Evolutionary conservation across 805 yeast species (phyloP).

Genomic region (Torulaspora franciscae): DNA sequence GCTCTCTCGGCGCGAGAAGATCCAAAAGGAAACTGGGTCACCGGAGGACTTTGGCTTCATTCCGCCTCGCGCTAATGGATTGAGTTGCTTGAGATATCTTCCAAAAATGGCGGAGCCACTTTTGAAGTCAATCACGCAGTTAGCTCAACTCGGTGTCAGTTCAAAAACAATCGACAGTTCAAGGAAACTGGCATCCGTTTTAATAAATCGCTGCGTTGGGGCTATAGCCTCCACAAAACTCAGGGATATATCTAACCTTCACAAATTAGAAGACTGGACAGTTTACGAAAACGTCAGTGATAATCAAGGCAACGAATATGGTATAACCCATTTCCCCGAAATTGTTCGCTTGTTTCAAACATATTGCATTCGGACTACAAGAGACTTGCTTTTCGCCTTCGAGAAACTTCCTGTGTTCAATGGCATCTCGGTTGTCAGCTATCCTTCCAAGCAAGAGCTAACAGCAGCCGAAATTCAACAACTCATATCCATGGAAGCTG

Average conservation of each 20-base stretch:
- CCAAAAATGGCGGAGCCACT: constrained; percentile 45
- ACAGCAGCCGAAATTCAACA: constrained; percentile 41
- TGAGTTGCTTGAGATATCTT: constrained; percentile 52
- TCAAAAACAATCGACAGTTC: constrained; percentile 38
- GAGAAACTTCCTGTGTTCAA: constrained; percentile 36
- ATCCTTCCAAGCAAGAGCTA: constrained; percentile 36
- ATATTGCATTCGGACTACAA: constrained; percentile 33
- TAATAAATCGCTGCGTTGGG: constrained; percentile 42
- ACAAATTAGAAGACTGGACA: constrained; percentile 40
- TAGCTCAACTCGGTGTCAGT: constrained; percentile 43
- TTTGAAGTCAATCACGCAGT: constrained; percentile 38
- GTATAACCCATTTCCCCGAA: constrained; percentile 38
- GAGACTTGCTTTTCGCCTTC: constrained; percentile 34
- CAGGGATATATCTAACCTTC: constrained; percentile 43
- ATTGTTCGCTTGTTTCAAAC: constrained; percentile 35
- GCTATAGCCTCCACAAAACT: constrained; percentile 49
- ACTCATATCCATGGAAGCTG: constrained; percentile 43
- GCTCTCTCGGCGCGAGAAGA: constrained; percentile 2
- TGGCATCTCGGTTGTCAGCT: constrained; percentile 36
- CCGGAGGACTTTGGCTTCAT: constrained; percentile 47
- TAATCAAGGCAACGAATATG: constrained; percentile 22
- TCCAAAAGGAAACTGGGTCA: constrained; percentile 27
- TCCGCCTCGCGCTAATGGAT: constrained; percentile 61
- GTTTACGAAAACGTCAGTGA: constrained; percentile 27
- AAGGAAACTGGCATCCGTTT: constrained; percentile 35